Evolutionary conservation across 257 asterid species (phyloP), one percentile per base, ranked within the genome.

Genomic region (Capsicum rhomboideum): DNA sequence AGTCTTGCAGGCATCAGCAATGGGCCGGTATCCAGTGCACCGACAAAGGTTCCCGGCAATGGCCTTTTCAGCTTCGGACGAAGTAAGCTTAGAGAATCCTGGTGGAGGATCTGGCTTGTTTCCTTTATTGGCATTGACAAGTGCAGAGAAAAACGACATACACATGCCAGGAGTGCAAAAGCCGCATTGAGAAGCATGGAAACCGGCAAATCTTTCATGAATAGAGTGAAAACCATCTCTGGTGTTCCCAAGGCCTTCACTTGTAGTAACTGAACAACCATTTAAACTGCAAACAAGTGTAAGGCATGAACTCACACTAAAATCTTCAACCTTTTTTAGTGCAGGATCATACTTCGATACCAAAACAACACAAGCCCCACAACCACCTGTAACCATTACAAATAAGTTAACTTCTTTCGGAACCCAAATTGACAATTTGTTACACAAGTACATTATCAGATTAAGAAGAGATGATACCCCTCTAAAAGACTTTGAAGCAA

Each of bases 121-220:
- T 34, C 84, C 85, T 26, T 89, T 90, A 13, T 93, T 90, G 12
- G 93, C 92, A 46, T 92, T 87, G 17, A 85, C 88, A 26, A 93
- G 92, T 5, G 95, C 92, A 8, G 98, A 90, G 89, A 85, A 92
- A 44, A 94, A 83, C 1, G 98, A 94, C 87, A 94, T 81, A 85
- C 95, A 94, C 90, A 94, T 88, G 49, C 98, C 98, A 7, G 97
- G 97, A 23, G 93, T 94, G 91, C 98, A 94, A 82, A 87, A 94
- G 28, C 98, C 97, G 71, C 97, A 94, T 56, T 94, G 97, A 83
- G 97, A 90, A 81, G 97, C 97, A 84, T 94, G 98, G 78, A 94
- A 94, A 40, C 95, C 97, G 0, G 97, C 84, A 85, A 94, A 90
- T 6, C 98, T 87, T 88, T 92, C 88, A 84, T 92, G 98, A 85